Base-by-base conservation (phyloP, 2,329 filamentous ascomycete species). In the Phoma herbarum region DNA sequence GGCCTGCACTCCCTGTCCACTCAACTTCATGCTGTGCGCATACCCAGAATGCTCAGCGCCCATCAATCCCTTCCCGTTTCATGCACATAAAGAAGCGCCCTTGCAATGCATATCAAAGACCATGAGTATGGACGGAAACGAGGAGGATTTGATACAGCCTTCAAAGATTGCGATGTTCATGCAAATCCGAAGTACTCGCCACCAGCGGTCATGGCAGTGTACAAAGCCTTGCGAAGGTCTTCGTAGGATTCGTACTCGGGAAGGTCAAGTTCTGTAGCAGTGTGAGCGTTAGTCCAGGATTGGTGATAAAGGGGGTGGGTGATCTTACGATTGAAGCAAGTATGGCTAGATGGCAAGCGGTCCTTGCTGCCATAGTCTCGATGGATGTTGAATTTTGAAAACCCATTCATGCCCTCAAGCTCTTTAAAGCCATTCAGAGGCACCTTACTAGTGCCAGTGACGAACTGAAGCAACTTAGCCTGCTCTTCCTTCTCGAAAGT, bases 401-500 rank as follows among this genome's bases (percentile, higher is more conserved):
- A 89, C 37, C 95, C 95, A 74, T 99, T 98, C 95, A 99, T 99
- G 66, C 95, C 96, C 81, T 99, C 96, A 7, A 99, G 86, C 78
- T 99, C 95, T 81, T 97, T 97, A 85, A 99, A 99, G 12, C 95
- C 95, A 70, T 99, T 99, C 48, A 99, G 87, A 37, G 95, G 95
- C 45, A 99, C 96, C 81, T 99, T 99, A 77, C 91, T 96, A 18
- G 96, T 99, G 76, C 95, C 95, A 1, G 96, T 99, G 66, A 99
- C 95, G 77, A 99, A 99, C 74, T 99, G 95, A 43, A 99, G 85
- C 62, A 99, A 83, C 80, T 99, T 99, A 69, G 95, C 95, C 60
- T 92, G 91, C 80, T 99, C 96, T 81, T 99, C 96, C 81, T 98
- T 98, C 82, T 98, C 96, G 74, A 97, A 99, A 4, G 93, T 97